Conservation (phyloP, 139 green algal genomes). For the Chlamydomonas urium region DNA sequence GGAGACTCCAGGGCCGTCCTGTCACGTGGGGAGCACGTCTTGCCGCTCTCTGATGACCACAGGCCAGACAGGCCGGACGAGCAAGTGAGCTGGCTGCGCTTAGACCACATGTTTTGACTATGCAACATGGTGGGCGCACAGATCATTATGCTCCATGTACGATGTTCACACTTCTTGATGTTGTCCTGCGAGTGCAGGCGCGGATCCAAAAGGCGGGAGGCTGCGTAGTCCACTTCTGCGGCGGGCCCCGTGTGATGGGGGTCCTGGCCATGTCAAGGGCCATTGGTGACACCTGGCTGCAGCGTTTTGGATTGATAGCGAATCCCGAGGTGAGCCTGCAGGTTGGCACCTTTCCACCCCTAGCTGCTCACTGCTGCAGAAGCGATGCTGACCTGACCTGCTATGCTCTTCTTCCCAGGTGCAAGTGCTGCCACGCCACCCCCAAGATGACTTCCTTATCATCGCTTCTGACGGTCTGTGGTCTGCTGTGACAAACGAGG, state of each 20-base stretch:
- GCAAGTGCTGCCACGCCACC: not conserved
- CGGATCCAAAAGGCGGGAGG: conserved; percentile 52
- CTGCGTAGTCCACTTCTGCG: conserved; percentile 54
- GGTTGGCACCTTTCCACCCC: too few species aligned
- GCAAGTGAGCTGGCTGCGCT: conserved; percentile 30
- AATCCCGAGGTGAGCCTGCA: too few species aligned
- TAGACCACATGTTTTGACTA: too few species aligned
- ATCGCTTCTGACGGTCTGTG: conserved; percentile 86
- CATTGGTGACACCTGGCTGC: conserved; percentile 53
- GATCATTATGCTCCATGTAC: not conserved
- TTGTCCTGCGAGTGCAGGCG: conserved; percentile 14
- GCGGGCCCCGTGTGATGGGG: conserved; percentile 57
- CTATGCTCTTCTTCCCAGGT: too few species aligned
- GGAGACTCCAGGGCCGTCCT: conserved; percentile 55
- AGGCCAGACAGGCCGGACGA: conserved; percentile 66
- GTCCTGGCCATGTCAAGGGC: conserved; percentile 64
- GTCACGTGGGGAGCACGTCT: conserved; percentile 29
- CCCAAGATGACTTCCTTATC: conserved; percentile 77
- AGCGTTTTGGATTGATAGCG: conserved; percentile 35
- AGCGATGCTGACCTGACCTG: too few species aligned
- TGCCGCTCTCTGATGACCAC: conserved; percentile 48
- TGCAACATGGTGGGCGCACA: not conserved
- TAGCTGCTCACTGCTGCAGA: too few species aligned
- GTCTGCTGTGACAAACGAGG: conserved; percentile 60
- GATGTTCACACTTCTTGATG: not conserved